A percentile compares a stretch with the other conserved stretches of the same genome.
phyloP scores from a whole-genome alignment of 2,329 filamentous ascomycete genomes.

The Colletotrichum chlorophyti region DNA sequence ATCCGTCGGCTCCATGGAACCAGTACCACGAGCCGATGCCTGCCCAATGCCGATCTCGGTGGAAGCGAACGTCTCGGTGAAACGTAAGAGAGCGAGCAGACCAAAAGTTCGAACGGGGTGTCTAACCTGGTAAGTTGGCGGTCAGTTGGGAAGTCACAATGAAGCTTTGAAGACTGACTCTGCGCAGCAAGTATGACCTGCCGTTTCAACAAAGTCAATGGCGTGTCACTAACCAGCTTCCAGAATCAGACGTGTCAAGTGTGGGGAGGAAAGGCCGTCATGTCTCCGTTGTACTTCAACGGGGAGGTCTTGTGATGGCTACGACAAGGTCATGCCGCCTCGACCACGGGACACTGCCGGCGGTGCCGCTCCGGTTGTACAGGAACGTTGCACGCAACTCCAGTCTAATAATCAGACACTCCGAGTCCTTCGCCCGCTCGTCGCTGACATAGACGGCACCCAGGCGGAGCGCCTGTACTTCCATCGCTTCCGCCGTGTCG shows the following conservation, averaged over 20 bases:
- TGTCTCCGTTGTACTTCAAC: slow-evolving; percentile 43
- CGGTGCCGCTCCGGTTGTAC: not conserved
- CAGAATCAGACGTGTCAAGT: slow-evolving; percentile 45
- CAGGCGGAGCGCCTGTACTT: slow-evolving; percentile 42
- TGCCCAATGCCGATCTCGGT: not conserved
- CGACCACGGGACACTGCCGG: not conserved
- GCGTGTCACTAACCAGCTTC: not conserved
- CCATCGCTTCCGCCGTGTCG: slow-evolving; percentile 40
- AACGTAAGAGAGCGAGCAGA: slow-evolving; percentile 42
- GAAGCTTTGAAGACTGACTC: not conserved
- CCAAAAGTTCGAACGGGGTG: slow-evolving; percentile 48
- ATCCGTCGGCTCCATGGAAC: not conserved
- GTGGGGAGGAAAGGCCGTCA: slow-evolving; percentile 42
- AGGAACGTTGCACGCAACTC: not conserved
- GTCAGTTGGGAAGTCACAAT: not conserved
- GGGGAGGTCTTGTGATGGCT: slow-evolving; percentile 43
- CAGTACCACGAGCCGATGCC: not conserved
- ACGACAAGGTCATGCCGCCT: slow-evolving; percentile 33
- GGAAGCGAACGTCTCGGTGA: not conserved
- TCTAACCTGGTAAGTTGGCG: slow-evolving; percentile 44
- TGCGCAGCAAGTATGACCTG: slow-evolving; percentile 37
- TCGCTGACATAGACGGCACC: slow-evolving; percentile 43
- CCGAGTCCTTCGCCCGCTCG: slow-evolving; percentile 37
- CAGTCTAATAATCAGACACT: not conserved
- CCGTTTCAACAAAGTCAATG: not conserved